Conservation (phyloP, 352 stramenopile genomes). For the Pythium aphanidermatum region DNA sequence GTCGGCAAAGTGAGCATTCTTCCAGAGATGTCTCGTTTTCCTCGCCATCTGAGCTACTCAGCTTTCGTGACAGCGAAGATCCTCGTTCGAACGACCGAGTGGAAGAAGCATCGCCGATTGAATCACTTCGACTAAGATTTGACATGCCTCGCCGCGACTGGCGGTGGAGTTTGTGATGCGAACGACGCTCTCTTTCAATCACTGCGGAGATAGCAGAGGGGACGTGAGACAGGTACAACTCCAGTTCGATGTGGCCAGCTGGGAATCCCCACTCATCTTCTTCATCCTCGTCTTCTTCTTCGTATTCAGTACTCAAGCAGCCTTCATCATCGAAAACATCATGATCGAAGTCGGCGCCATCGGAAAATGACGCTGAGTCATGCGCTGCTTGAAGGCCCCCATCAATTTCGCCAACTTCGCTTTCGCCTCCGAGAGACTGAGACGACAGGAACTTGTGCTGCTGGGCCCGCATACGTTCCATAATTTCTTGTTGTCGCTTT, state of each 20-base stretch:
- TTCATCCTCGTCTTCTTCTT: constrained; percentile 58
- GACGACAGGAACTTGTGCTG: constrained; percentile 68
- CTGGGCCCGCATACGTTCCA: constrained; percentile 65
- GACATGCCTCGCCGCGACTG: constrained; percentile 25
- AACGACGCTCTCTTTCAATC: constrained; percentile 32
- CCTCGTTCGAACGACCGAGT: no score
- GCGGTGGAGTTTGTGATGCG: constrained; percentile 20
- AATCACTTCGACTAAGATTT: constrained; percentile 15
- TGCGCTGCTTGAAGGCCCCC: no score
- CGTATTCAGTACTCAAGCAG: constrained; percentile 28
- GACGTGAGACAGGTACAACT: constrained; percentile 63
- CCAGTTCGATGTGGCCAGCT: constrained; percentile 59
- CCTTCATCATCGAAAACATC: constrained; percentile 22
- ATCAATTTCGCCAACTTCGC: constrained; percentile 23
- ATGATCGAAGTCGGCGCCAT: constrained; percentile 20
- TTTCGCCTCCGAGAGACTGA: constrained; percentile 22
- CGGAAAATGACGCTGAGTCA: no score
- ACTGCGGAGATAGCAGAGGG: constrained; percentile 51
- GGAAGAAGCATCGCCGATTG: constrained; percentile 1
- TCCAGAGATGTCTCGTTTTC: constrained; percentile 21
- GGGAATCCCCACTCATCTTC: constrained; percentile 78
- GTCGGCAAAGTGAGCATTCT: constrained; percentile 60
- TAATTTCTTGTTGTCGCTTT: constrained; percentile 54
- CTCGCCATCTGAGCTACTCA: no score
- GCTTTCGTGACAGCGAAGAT: no score